These are phyloP conservation scores for Haplosporangium sp. DNA, from an alignment of 371 early-diverging fungal species.

Conservation along the genomic window DNA sequence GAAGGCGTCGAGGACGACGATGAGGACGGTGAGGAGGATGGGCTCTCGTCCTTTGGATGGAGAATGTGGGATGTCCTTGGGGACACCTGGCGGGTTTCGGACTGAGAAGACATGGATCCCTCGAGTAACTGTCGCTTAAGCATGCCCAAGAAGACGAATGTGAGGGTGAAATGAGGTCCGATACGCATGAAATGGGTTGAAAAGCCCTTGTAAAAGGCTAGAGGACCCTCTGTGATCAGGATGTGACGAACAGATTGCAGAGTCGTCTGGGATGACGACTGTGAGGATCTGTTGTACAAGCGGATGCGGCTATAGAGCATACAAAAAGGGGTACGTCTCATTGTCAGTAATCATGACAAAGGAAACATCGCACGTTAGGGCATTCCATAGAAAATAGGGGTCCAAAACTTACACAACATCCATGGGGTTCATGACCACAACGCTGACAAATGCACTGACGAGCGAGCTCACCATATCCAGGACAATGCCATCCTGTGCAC, in stretches of 20 bases:
- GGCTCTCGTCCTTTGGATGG: slow-evolving; percentile 38
- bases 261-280: slow-evolving; percentile 60
- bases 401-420: slow-evolving; percentile 66
- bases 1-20: slow-evolving; percentile 44
- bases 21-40: slow-evolving; percentile 21
- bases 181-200: slow-evolving; percentile 76
- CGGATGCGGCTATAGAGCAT: slow-evolving; percentile 61
- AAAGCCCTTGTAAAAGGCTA: slow-evolving; percentile 77
- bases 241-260: slow-evolving; percentile 61
- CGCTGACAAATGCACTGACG: slow-evolving; percentile 60
- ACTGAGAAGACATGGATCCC: slow-evolving; percentile 14
- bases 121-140: slow-evolving; percentile 50
- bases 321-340: not conserved
- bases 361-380: not conserved
- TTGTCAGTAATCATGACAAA: not conserved
- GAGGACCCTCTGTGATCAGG: slow-evolving; percentile 64
- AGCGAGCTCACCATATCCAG: slow-evolving; percentile 73
- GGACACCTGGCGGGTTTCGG: not conserved
- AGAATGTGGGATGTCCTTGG: slow-evolving; percentile 13
- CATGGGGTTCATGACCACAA: slow-evolving; percentile 77
- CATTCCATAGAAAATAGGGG: too few species aligned
- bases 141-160: slow-evolving; percentile 73
- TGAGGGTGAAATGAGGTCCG: slow-evolving; percentile 79
- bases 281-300: slow-evolving; percentile 73
- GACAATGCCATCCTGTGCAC: slow-evolving; percentile 66